Evolutionary conservation across 2,329 filamentous ascomycete species (phyloP), one percentile per base, ranked within the genome.

Genomic region (Phialocephala subalpina): DNA sequence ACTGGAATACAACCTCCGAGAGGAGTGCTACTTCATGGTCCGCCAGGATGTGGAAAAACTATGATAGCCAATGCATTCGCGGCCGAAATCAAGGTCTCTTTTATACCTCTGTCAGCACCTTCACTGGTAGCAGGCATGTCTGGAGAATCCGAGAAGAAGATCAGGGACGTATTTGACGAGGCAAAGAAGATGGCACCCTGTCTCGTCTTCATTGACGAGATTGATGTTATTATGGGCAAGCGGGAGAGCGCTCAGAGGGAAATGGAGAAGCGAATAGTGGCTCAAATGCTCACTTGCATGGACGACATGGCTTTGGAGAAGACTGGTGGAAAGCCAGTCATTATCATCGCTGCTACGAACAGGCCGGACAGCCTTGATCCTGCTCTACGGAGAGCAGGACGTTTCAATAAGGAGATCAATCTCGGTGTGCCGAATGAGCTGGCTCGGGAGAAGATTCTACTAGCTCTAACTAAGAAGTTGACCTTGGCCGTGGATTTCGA

Each of bases 341-440:
- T 98, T 36, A 92, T 97, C 16, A 86, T 98, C 59, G 96, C 94
- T 0, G 96, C 96, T 2, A 97, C 95, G 0, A 97, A 97, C 76
- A 86, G 91, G 40, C 92, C 94, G 0, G 93, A 97, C 74, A 93
- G 91, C 72, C 83, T 99, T 40, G 93, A 98, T 74, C 90, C 94
- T 0, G 89, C 90, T 0, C 80, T 97, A 36, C 86, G 90, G 73
- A 86, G 90, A 77, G 90, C 87, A 62, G 94, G 91, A 11, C 84
- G 90, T 60, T 97, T 97, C 75, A 91, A 93, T 72, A 90, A 88
- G 66, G 94, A 94, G 73, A 91, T 97, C 71, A 94, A 94, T 74
- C 89, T 98, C 77, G 91, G 91, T 25, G 92, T 97, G 40, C 96
- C 96, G 0, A 94, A 93, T 69, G 90, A 96, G 73, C 79, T 83